Base-by-base conservation (phyloP, 1,284 basidiomycete genomes). In the Entoloma clypeatum region DNA sequence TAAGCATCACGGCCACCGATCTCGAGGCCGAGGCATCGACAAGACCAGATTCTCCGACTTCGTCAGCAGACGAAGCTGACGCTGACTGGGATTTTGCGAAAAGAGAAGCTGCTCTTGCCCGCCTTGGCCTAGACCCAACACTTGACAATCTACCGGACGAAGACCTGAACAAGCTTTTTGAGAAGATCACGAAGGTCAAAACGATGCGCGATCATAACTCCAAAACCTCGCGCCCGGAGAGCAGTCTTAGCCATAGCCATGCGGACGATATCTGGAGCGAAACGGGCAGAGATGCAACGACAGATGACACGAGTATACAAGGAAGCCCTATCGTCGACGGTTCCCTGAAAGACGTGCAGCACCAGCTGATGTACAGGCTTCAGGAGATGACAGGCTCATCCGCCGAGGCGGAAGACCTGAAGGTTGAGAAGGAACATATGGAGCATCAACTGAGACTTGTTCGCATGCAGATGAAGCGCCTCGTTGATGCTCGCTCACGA, bases 41-140 rank as follows among this genome's bases (percentile, higher is more conserved):
- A 2, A 78, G 86, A n/a, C 86, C 90, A 2, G 80, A 81, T 39
- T 86, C 90, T n/a, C 81, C 86, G 8, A 69, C 74, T 2, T 75
- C 81, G 0, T 82, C 80, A 5, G 75, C 75, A 6, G 83, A 78
- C 34, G 71, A 78, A 37, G 81, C 76, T 29, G 79, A 92, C 48
- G 88, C 90, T 31, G 94, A 97, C 60, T 97, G 92, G 92, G 88
- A 81, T 13, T 96, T 85, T 58, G 94, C 94, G 2, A 86, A 89
- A 57, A 79, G 92, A 11, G 93, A 97, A 65, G 92, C 91, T 5
- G 92, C 90, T 2, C 74, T 92, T 39, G 86, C 89, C 5, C 74
- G 84, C 36, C 68, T 94, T 10, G 90, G 91, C 1, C 64, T 89
- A 13, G 87, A 93, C 57, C 89, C 93, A 4, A 78, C 88, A 11